Evolutionary conservation across 2,329 filamentous ascomycete species (phyloP), one percentile per base, ranked within the genome.

Genomic region (Colletotrichum sp.): DNA sequence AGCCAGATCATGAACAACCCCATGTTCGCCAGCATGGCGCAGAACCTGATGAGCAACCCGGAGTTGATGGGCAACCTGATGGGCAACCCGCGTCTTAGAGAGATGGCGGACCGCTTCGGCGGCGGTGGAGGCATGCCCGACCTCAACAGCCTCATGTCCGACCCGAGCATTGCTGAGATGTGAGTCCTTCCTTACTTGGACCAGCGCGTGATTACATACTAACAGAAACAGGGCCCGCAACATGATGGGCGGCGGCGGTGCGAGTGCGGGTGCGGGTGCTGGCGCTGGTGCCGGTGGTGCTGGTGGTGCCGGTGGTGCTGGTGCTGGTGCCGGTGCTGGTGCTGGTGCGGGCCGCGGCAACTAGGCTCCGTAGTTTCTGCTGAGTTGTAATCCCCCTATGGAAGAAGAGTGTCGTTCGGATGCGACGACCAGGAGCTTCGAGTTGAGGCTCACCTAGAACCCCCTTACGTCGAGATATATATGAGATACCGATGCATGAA

Each of bases 21-120:
- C 72, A 99, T 99, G 97, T 98, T 99, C 87, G 92, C 96, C 67
- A 95, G 91, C 87, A 98, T 99, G 96, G 97, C 97, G 6, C 95
- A 98, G 89, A 98, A 95, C 86, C 87, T 99, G 71, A 99, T 99
- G 97, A 95, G 93, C 87, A 98, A 99, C 87, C 97, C 97, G 0
- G 95, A 98, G 12, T 92, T 96, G 89, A 94, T 99, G 92, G 91
- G 89, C 83, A 97, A 96, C 84, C 87, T 99, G 75, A 98, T 99
- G 96, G 95, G 89, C 89, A 99, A 99, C 89, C 97, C 97, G 5
- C 92, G 93, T 77, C 87, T 99, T 77, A 91, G 95, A 72, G 92
- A 98, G 83, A 96, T 98, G 95, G 96, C 95, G 62, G 93, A 94
- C 82, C 92, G 91, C 80, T 96, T 98, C 83, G 92, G 91, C 77